Conservation (phyloP, 1,284 basidiomycete species). For the Rhizoctonia solani region DNA sequence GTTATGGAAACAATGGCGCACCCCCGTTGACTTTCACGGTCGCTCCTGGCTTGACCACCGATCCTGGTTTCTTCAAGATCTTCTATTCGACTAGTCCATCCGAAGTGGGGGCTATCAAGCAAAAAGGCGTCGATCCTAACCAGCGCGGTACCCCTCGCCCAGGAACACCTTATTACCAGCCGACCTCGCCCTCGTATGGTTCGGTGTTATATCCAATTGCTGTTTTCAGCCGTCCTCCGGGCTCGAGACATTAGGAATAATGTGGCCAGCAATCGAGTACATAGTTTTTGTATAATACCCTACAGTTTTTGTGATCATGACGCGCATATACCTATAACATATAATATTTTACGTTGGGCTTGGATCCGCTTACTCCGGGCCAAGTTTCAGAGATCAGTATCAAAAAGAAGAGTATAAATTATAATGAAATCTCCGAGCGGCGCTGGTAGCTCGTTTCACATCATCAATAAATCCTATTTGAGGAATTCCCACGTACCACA, state of each 20-base stretch:
- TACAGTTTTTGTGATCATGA: too few species aligned
- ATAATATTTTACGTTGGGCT: too few species aligned
- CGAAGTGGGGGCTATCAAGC: slow-evolving; percentile 16
- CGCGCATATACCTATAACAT: too few species aligned
- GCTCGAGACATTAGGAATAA: background rate
- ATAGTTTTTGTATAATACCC: too few species aligned
- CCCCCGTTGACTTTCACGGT: background rate
- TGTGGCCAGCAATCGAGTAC: too few species aligned
- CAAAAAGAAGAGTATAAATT: too few species aligned
- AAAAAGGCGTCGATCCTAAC: slow-evolving; percentile 5
- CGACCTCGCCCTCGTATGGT: background rate
- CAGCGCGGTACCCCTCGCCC: background rate
- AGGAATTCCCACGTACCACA: too few species aligned
- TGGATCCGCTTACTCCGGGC: too few species aligned
- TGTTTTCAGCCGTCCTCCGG: background rate
- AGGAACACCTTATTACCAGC: background rate
- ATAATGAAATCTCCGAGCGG: too few species aligned
- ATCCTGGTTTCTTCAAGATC: slow-evolving; percentile 20
- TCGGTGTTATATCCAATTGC: slow-evolving; percentile 17
- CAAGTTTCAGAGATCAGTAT: too few species aligned
- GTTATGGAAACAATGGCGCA: slow-evolving; percentile 14
- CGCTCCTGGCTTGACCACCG: background rate
- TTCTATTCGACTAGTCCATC: slow-evolving; percentile 17
- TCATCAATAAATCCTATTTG: too few species aligned
- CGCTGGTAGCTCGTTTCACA: too few species aligned